These are phyloP conservation scores for Didymella lethalis DNA, from an alignment of 2,329 filamentous ascomycete genomes.

Conservation along the genomic window DNA sequence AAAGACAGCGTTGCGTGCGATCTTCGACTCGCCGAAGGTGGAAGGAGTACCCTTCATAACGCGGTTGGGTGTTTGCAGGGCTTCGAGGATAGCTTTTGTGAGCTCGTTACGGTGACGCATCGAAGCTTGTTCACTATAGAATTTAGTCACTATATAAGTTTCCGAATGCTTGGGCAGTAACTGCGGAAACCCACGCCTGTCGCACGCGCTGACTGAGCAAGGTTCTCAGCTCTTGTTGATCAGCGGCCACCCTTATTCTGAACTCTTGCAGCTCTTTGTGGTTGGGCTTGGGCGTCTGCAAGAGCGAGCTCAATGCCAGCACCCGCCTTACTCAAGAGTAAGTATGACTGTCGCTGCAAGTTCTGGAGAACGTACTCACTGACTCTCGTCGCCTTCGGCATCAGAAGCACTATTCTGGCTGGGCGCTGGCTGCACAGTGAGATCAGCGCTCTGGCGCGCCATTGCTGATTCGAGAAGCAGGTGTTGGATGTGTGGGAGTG, in stretches of 20 bases:
- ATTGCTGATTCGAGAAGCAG: conserved; percentile 12
- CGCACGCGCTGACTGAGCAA: conserved; percentile 30
- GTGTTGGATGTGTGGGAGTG: no score
- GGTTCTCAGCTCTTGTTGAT: conserved; percentile 27
- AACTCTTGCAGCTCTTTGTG: conserved; percentile 37
- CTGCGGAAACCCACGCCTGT: conserved; percentile 31
- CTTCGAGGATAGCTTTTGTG: conserved; percentile 25
- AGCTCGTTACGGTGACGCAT: conserved; percentile 34
- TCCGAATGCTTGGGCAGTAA: not conserved
- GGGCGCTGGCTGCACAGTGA: conserved; percentile 5
- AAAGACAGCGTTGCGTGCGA: conserved; percentile 28
- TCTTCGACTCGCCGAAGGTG: conserved; percentile 25
- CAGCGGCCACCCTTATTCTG: conserved; percentile 25
- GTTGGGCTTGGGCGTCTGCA: conserved; percentile 32
- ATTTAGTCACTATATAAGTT: not conserved
- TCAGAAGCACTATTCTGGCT: conserved; percentile 14
- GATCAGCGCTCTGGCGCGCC: conserved; percentile 24
- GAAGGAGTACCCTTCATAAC: conserved; percentile 2
- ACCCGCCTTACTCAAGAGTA: conserved; percentile 26
- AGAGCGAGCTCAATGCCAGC: conserved; percentile 25
- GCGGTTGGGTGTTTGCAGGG: conserved; percentile 28
- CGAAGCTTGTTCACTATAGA: conserved; percentile 27
- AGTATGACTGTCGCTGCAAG: conserved; percentile 7
- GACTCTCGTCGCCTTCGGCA: conserved; percentile 34
- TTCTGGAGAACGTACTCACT: conserved; percentile 25